A percentile compares a stretch with the other conserved stretches of the same genome.
Conservation (phyloP, 768 basidiomycete genomes). For the Mrakia gelida region DNA sequence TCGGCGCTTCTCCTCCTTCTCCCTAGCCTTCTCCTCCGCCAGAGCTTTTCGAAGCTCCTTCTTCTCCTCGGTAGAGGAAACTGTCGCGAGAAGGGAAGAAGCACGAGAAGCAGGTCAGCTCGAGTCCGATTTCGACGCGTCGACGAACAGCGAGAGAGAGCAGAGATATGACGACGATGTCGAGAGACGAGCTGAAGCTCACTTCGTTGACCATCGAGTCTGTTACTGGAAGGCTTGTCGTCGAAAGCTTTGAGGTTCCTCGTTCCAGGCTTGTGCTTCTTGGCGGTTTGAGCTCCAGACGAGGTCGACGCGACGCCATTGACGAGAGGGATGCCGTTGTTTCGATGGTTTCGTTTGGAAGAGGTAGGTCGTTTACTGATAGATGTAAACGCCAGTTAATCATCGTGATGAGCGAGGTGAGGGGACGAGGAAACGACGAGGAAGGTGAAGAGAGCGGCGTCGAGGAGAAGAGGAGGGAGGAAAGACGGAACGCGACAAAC, state of each 20-base stretch:
- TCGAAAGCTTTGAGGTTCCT: neutral
- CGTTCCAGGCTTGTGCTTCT: conserved; percentile 2
- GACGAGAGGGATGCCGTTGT: neutral
- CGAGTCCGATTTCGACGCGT: neutral
- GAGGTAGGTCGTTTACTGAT: neutral
- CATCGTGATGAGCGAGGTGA: too few relatives aligned
- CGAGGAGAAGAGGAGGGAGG: neutral
- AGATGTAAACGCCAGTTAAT: neutral
- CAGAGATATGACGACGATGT: too few relatives aligned
- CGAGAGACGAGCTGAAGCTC: neutral
- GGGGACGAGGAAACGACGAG: neutral
- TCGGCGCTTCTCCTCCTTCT: neutral
- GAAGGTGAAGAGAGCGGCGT: neutral
- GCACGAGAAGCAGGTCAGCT: neutral
- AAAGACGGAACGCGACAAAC: neutral
- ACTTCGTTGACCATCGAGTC: conserved; percentile 6
- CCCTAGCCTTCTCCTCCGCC: neutral
- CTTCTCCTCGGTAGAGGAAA: neutral
- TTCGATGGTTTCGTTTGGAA: neutral
- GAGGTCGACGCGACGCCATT: conserved; percentile 1
- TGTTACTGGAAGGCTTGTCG: neutral
- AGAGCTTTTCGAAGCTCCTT: neutral
- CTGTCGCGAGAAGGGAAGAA: neutral
- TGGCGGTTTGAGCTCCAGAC: conserved; percentile 6
- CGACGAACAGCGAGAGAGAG: neutral